Conservation (phyloP, 306 rosid species). For the Fagus sylvatica region DNA sequence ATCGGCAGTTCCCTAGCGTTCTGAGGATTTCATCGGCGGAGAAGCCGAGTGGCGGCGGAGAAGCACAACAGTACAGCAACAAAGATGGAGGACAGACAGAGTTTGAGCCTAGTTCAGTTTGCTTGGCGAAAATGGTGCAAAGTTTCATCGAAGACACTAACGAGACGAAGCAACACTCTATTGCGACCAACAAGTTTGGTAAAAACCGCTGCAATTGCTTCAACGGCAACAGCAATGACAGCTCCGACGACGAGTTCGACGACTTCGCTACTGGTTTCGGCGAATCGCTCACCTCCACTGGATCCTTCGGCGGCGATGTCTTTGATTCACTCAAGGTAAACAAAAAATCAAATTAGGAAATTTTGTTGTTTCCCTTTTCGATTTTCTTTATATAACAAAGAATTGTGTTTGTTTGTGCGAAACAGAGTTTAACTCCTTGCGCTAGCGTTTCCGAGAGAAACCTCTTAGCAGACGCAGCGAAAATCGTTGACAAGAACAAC, state of each 20-base stretch:
- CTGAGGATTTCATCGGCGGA: constrained; percentile 56
- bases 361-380: neutral
- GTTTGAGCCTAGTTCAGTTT: constrained; percentile 83
- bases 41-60: constrained; percentile 42
- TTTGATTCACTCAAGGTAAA: constrained; percentile 74
- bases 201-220: constrained; percentile 96
- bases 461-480: constrained; percentile 85
- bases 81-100: constrained; percentile 47
- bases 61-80: constrained; percentile 20
- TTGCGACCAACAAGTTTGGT: constrained; percentile 46
- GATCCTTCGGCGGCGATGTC: constrained; percentile 65
- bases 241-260: constrained; percentile 91
- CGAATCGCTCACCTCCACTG: constrained; percentile 49
- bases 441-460: constrained; percentile 80
- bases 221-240: constrained; percentile 74
- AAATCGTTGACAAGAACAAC: constrained; percentile 71
- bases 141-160: constrained; percentile 76
- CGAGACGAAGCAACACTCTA: constrained; percentile 53
- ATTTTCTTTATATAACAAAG: too few relatives aligned
- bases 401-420: neutral
- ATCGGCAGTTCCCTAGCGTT: constrained; percentile 78
- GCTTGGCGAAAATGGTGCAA: constrained; percentile 90
- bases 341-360: neutral
- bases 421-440: constrained; percentile 72
- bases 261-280: constrained; percentile 50